Evolutionary conservation across 805 yeast genomes (phyloP), one percentile per base, ranked within the genome.

Genomic region (Saccharomycodes ludwigii): DNA sequence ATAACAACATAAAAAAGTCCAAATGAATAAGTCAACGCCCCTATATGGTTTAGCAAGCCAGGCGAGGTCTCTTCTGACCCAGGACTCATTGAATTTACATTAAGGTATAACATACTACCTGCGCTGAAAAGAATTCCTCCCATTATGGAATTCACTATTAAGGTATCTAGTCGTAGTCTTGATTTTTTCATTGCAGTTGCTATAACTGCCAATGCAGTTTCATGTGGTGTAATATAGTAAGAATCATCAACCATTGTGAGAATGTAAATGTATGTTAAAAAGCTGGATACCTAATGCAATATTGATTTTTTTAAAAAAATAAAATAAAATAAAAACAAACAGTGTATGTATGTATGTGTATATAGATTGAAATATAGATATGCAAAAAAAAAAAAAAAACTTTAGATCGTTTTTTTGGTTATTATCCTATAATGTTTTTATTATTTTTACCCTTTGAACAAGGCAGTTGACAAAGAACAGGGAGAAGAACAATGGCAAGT

Each of bases 101-200:
- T 55, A 3, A 76, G 59, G 41, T 66, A 71, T 11, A 81, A 59
- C 81, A 79, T 75, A 0, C 86, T 82, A 8, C 91, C 91, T 2
- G 76, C 57, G 24, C 76, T 56, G 51, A 81, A 80, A 4, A 81
- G 49, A 2, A 77, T 40, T 0, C 84, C 91, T 4, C 85, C 93
- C 38, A 77, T 57, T 4, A 79, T 49, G 0, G 85, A 72, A 47
- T 78, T 78, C 14, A 79, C 44, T 0, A 71, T 40, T n/a, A 81
- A 48, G 1, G 75, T 64, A 36, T 74, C 76, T 4, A 73, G 41
- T 40, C 72, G 65, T 18, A 78, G 63, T 51, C 93, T 63, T 4
- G 86, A 68, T 46, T 81, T 81, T 52, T 81, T 81, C 91, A 80
- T 80, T 3, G 84, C 65, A 0, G 91, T 81, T 6, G 93, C 93